These are phyloP conservation scores for Pseudogymnoascus sp. DNA, from an alignment of 2,329 filamentous ascomycete genomes.

Conservation along the genomic window DNA sequence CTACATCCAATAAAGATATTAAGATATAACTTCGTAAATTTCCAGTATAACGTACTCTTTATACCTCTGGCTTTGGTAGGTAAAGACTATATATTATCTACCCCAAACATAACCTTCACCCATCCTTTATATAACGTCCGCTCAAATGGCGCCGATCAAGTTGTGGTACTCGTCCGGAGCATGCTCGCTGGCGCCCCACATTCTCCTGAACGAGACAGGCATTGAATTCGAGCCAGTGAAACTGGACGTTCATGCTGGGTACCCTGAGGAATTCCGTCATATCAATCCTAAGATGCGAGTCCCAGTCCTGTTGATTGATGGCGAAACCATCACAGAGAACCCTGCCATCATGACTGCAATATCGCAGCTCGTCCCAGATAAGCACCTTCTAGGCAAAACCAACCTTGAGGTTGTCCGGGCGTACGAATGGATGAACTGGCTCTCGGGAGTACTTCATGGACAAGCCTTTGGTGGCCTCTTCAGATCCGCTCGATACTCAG, in stretches of 20 bases:
- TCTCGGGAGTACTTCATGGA: constrained; percentile 28
- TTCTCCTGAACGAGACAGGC: constrained; percentile 24
- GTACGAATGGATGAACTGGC: constrained; percentile 30
- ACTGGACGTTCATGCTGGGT: constrained; percentile 6
- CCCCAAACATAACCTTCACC: background rate
- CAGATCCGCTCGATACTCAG: constrained; percentile 21
- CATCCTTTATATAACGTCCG: background rate
- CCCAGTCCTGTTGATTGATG: constrained; percentile 25
- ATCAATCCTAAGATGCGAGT: constrained; percentile 29
- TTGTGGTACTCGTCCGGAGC: constrained; percentile 24
- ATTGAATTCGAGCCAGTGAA: constrained; percentile 18
- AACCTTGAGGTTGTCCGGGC: constrained; percentile 24
- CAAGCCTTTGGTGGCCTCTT: constrained; percentile 23
- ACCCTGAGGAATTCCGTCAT: constrained; percentile 16
- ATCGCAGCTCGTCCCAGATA: constrained; percentile 24
- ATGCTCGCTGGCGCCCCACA: constrained; percentile 27
- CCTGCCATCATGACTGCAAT: constrained; percentile 28
- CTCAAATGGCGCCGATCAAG: constrained; percentile 18
- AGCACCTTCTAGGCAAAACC: constrained; percentile 24
- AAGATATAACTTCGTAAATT: background rate
- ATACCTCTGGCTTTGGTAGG: background rate
- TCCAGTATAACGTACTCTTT: background rate
- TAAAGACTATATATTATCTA: background rate
- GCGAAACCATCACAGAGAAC: constrained; percentile 27
- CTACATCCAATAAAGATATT: background rate